Conservation (phyloP, 495 filamentous ascomycete species). For the Letharia columbiana region DNA sequence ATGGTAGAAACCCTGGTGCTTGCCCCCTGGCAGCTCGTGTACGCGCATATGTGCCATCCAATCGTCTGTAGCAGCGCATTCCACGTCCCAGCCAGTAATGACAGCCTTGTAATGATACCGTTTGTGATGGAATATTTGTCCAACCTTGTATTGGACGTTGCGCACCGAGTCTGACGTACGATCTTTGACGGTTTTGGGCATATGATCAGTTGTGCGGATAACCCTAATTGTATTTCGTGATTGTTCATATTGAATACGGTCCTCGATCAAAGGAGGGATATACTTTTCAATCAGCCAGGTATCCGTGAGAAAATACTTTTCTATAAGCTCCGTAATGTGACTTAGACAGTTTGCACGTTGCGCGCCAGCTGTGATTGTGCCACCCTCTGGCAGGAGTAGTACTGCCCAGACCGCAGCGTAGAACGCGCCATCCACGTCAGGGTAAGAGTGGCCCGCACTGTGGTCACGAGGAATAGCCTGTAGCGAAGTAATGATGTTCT, state of each 20-base stretch:
- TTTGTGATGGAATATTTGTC: constrained; percentile 75
- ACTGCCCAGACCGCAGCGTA: constrained; percentile 76
- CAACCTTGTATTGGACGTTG: constrained; percentile 61
- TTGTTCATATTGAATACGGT: constrained; percentile 37
- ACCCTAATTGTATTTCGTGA: constrained; percentile 47
- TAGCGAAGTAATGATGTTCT: constrained; percentile 66
- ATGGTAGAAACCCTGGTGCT: constrained; percentile 74
- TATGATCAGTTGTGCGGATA: constrained; percentile 52
- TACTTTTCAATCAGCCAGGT: constrained; percentile 56
- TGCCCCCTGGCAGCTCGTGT: constrained; percentile 51
- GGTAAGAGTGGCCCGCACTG: constrained; percentile 25
- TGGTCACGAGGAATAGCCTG: constrained; percentile 31
- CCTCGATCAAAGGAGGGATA: constrained; percentile 49
- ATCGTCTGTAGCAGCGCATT: constrained; percentile 44
- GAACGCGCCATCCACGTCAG: constrained; percentile 55
- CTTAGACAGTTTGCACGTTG: constrained; percentile 55
- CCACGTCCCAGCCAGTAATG: constrained; percentile 77
- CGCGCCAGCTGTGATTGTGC: constrained; percentile 32
- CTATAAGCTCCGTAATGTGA: constrained; percentile 59
- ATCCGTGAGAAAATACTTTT: constrained; percentile 53
- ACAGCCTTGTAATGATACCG: constrained; percentile 72
- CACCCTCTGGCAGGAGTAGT: constrained; percentile 48
- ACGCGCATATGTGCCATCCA: constrained; percentile 56
- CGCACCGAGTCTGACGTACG: constrained; percentile 31
- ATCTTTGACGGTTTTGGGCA: constrained; percentile 45